phyloP scores from a whole-genome alignment of 495 filamentous ascomycete species.

The Parathielavia appendiculata region DNA sequence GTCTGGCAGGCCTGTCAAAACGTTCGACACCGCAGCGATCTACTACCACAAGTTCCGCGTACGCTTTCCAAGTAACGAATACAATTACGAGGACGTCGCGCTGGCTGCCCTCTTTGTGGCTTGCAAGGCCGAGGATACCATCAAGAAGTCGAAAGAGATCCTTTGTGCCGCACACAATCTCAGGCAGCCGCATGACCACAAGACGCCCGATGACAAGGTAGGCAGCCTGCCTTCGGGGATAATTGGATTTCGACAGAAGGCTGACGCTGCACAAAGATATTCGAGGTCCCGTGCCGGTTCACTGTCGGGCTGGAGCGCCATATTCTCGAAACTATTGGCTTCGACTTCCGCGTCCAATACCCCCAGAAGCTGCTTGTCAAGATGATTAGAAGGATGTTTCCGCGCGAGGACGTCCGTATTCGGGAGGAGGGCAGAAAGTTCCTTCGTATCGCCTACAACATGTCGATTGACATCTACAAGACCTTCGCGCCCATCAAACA shows the following conservation, averaged over 20 bases:
- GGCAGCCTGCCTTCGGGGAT: conserved; percentile 8
- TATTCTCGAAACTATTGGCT: conserved; percentile 88
- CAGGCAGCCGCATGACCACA: conserved; percentile 65
- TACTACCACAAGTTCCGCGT: conserved; percentile 90
- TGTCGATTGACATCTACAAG: conserved; percentile 83
- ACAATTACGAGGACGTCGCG: conserved; percentile 68
- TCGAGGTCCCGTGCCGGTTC: conserved; percentile 67
- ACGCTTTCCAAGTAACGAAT: conserved; percentile 66
- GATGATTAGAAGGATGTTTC: conserved; percentile 53
- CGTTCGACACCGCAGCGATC: conserved; percentile 74
- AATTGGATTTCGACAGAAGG: neutral
- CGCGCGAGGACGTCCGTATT: conserved; percentile 5
- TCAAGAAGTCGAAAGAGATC: conserved; percentile 94
- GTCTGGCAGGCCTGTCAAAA: conserved; percentile 61
- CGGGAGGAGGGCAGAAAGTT: conserved; percentile 39
- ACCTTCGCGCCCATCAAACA: conserved; percentile 91
- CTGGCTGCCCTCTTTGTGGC: conserved; percentile 83
- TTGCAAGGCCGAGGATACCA: conserved; percentile 95
- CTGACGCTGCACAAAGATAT: conserved; percentile 48
- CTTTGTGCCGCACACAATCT: conserved; percentile 86
- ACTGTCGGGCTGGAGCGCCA: conserved; percentile 86
- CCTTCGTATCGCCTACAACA: conserved; percentile 63
- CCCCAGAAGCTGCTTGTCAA: conserved; percentile 81
- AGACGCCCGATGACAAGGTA: conserved; percentile 79
- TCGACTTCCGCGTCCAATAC: conserved; percentile 89